These are phyloP conservation scores for Saccharomycopsis malanga DNA, from an alignment of 805 yeast species.

Conservation along the genomic window DNA sequence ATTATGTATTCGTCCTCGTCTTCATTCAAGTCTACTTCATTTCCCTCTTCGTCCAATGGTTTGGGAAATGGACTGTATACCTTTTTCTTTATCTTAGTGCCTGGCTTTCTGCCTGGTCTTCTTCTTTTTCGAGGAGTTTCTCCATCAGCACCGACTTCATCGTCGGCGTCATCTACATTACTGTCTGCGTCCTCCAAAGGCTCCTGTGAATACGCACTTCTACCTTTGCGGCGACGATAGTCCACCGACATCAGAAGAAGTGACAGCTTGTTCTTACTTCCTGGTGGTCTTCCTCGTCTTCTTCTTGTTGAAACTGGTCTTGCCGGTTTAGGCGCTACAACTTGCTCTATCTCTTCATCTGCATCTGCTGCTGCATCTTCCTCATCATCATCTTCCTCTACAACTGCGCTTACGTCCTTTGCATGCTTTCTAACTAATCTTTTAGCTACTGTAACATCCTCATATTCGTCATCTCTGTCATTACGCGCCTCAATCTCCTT, in stretches of 20 bases:
- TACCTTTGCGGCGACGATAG: constrained; percentile 24
- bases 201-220: constrained; percentile 21
- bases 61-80: constrained; percentile 32
- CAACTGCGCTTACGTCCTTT: constrained; percentile 15
- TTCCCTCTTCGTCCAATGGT: constrained; percentile 53
- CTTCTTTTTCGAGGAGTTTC: constrained; percentile 24
- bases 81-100: constrained; percentile 28
- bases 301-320: too few species aligned
- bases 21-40: constrained; percentile 40
- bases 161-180: constrained; percentile 23
- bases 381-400: constrained; percentile 13
- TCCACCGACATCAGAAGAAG: too few species aligned
- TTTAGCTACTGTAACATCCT: constrained; percentile 11
- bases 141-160: constrained; percentile 25
- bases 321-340: constrained; percentile 27
- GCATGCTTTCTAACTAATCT: constrained; percentile 22
- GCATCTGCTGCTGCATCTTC: constrained; percentile 10
- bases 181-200: constrained; percentile 20
- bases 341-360: constrained; percentile 23
- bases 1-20: constrained; percentile 58
- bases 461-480: constrained; percentile 20
- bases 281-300: too few species aligned
- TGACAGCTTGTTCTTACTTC: constrained; percentile 16
- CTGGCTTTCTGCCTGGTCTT: constrained; percentile 27
- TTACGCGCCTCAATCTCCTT: neutral